phyloP scores from a whole-genome alignment of 306 rosid genomes.

The Rosa persica region DNA sequence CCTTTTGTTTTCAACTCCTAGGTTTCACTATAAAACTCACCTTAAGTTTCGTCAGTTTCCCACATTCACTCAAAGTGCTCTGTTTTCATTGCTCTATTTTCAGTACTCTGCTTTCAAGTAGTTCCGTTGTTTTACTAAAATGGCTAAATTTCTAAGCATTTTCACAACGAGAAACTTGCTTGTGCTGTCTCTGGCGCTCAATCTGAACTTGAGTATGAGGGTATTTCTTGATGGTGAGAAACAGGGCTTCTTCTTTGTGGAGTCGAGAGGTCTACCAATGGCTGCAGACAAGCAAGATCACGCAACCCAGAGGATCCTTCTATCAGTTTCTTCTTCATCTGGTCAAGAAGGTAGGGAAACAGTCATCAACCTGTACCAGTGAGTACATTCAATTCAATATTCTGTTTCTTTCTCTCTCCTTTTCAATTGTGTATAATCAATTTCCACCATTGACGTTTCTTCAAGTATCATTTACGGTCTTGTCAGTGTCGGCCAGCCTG shows the following conservation, averaged over 20 bases:
- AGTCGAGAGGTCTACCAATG: neutral
- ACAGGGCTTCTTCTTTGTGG: slow-evolving; percentile 14
- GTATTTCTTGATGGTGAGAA: slow-evolving; percentile 29
- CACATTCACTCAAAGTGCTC: neutral
- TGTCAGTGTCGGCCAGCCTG: slow-evolving; percentile 3
- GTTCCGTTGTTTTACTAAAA: neutral
- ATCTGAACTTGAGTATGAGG: slow-evolving; percentile 51
- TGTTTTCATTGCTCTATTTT: neutral
- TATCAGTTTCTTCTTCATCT: slow-evolving; percentile 21
- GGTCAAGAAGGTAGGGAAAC: slow-evolving; percentile 36
- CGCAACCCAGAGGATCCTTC: too few species aligned
- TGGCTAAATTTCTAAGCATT: slow-evolving; percentile 33
- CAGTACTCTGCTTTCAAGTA: neutral
- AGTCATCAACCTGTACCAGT: slow-evolving; percentile 73
- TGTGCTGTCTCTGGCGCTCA: slow-evolving; percentile 38
- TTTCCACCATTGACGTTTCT: slow-evolving; percentile 17
- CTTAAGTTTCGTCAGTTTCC: neutral
- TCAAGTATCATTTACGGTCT: slow-evolving; percentile 10
- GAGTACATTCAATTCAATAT: slow-evolving; percentile 33
- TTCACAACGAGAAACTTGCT: slow-evolving; percentile 48
- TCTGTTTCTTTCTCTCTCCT: neutral
- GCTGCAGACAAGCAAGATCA: neutral
- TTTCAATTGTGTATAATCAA: neutral
- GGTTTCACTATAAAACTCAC: slow-evolving; percentile 4
- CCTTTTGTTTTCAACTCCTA: slow-evolving; percentile 12